phyloP scores from a whole-genome alignment of 306 rosid genomes.

The Quillaja saponaria region DNA sequence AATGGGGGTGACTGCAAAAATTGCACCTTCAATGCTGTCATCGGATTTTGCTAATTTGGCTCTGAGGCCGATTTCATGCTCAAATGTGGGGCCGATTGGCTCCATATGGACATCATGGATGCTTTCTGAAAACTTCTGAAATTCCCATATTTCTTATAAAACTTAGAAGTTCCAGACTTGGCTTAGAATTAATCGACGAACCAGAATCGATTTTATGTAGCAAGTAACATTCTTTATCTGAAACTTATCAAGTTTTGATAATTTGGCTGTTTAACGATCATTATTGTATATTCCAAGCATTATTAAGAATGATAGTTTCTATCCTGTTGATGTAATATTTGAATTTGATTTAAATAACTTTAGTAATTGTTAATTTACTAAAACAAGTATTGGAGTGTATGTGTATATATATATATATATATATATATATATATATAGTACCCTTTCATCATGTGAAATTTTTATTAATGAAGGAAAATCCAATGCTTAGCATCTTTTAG shows the following conservation, averaged over 20 bases:
- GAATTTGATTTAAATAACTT: no score
- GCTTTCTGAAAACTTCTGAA: background rate
- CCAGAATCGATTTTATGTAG: background rate
- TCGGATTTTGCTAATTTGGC: slow-evolving; percentile 96
- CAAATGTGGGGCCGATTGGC: slow-evolving; percentile 93
- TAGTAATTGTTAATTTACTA: no score
- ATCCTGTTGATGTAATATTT: no score
- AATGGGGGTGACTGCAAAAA: slow-evolving; percentile 71
- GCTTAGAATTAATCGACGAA: background rate
- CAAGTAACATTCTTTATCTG: background rate
- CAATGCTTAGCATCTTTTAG: no score
- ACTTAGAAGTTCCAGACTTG: no score
- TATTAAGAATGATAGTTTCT: no score
- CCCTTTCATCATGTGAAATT: no score
- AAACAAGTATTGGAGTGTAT: no score
- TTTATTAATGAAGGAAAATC: no score
- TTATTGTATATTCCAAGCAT: no score
- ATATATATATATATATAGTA: no score
- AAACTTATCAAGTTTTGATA: background rate
- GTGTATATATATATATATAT: no score
- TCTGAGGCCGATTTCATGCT: slow-evolving; percentile 82
- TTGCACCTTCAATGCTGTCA: slow-evolving; percentile 97
- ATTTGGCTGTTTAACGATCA: background rate
- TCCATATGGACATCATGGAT: slow-evolving; percentile 98
- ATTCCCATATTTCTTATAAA: background rate